phyloP scores from a whole-genome alignment of 805 yeast genomes.

The Yamadazyma olivae region DNA sequence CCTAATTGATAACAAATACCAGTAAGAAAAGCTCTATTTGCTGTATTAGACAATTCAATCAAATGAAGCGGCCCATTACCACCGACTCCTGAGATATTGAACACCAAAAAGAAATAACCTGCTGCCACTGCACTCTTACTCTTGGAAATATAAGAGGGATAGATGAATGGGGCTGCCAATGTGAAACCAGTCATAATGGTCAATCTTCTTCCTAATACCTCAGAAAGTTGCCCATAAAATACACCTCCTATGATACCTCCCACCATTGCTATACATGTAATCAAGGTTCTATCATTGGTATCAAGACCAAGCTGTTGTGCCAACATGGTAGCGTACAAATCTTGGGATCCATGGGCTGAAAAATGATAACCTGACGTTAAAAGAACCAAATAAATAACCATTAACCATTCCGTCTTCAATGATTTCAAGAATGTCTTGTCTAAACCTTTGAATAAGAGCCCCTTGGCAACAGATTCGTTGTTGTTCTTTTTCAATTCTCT shows the following conservation, averaged over 20 bases:
- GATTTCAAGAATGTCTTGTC: conserved; percentile 6
- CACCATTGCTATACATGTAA: conserved; percentile 58
- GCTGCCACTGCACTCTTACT: conserved; percentile 49
- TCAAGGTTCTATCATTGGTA: conserved; percentile 50
- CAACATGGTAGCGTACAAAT: conserved; percentile 63
- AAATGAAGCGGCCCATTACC: conserved; percentile 66
- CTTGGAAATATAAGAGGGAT: conserved; percentile 51
- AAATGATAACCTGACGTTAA: conserved; percentile 69
- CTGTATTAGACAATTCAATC: conserved; percentile 51
- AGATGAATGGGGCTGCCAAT: conserved; percentile 56
- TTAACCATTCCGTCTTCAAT: conserved; percentile 40
- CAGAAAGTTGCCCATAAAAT: conserved; percentile 56
- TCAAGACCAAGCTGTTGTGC: conserved; percentile 47
- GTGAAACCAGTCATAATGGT: conserved; percentile 49
- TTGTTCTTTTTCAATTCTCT: conserved; percentile 2
- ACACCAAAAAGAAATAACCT: conserved; percentile 46
- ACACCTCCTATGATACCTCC: conserved; percentile 71
- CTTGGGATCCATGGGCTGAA: conserved; percentile 73
- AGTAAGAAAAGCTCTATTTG: conserved; percentile 55
- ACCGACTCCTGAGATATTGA: conserved; percentile 69
- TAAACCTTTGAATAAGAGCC: too few species aligned
- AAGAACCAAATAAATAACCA: conserved; percentile 26
- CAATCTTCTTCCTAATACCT: conserved; percentile 57
- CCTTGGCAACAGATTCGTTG: too few species aligned
- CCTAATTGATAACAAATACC: conserved; percentile 70